Percentiles rank a stretch among this genome's conserved stretches.
These are phyloP conservation scores for Parascedosporium putredinis DNA, from an alignment of 2,329 filamentous ascomycete genomes.

Conservation along the genomic window DNA sequence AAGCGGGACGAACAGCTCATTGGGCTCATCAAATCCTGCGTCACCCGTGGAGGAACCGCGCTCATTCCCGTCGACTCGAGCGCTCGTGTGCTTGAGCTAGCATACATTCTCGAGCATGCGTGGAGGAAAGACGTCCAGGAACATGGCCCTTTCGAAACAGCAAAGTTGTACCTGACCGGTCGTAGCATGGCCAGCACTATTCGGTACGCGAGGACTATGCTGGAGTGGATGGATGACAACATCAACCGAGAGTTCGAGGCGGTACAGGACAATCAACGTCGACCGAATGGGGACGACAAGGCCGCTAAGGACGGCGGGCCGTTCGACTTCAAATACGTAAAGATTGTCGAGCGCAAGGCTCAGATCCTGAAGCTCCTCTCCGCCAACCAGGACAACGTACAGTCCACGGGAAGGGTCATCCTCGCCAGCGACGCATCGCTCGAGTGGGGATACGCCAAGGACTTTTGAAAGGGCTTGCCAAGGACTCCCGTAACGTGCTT, in stretches of 20 bases:
- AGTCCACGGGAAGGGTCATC: conserved; percentile 58
- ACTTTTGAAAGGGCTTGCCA: conserved; percentile 66
- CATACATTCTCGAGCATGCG: conserved; percentile 84
- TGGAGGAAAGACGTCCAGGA: conserved; percentile 60
- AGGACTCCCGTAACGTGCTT: conserved; percentile 70
- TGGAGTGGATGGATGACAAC: conserved; percentile 98
- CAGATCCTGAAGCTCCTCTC: conserved; percentile 63
- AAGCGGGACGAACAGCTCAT: conserved; percentile 81
- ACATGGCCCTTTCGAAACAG: conserved; percentile 39
- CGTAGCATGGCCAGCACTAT: conserved; percentile 81
- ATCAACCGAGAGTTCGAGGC: conserved; percentile 89
- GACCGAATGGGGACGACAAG: conserved; percentile 36
- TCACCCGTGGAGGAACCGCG: conserved; percentile 77
- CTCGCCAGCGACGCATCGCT: conserved; percentile 82
- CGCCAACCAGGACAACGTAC: conserved; percentile 29
- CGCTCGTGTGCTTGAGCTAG: conserved; percentile 83
- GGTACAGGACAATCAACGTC: conserved; percentile 42
- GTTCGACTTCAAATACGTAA: conserved; percentile 82
- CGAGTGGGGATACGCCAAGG: conserved; percentile 90
- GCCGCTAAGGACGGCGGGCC: conserved; percentile 51
- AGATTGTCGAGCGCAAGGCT: conserved; percentile 69
- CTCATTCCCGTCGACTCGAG: conserved; percentile 92
- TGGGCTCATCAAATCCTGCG: conserved; percentile 68
- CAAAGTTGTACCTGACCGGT: conserved; percentile 71
- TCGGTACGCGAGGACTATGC: conserved; percentile 84